phyloP scores from a whole-genome alignment of 1,139 yeast genomes.

The Magnusiomyces magnusii region DNA sequence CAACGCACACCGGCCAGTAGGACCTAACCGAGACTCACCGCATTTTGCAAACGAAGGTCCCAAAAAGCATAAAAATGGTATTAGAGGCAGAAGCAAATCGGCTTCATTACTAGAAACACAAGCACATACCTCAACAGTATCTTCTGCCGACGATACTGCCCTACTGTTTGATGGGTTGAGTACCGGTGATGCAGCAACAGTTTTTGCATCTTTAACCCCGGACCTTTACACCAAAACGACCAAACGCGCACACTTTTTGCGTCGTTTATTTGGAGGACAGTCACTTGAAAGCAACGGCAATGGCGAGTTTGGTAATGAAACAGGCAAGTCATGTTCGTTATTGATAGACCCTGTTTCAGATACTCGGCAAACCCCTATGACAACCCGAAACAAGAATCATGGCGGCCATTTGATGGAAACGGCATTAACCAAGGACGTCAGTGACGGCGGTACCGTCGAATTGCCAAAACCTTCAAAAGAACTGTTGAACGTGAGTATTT shows the following conservation, averaged over 20 bases:
- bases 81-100: background rate
- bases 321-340: background rate
- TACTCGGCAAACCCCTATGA: background rate
- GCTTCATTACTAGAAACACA: background rate
- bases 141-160: conserved; percentile 1
- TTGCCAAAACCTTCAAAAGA: background rate
- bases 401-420: background rate
- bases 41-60: background rate
- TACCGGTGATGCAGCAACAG: background rate
- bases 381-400: background rate
- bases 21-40: background rate
- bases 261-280: background rate
- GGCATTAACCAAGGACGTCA: background rate
- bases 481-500: background rate
- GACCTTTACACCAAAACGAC: background rate
- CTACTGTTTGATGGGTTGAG: background rate
- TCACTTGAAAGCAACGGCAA: background rate
- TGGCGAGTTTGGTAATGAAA: background rate
- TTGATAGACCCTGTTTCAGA: background rate
- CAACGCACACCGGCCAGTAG: background rate
- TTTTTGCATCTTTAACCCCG: background rate
- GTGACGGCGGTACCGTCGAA: no score
- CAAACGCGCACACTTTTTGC: background rate
- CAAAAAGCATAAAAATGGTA: background rate
- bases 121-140: background rate